These are phyloP conservation scores for Trichoderma sp. DNA, from an alignment of 2,329 filamentous ascomycete species.

Conservation along the genomic window DNA sequence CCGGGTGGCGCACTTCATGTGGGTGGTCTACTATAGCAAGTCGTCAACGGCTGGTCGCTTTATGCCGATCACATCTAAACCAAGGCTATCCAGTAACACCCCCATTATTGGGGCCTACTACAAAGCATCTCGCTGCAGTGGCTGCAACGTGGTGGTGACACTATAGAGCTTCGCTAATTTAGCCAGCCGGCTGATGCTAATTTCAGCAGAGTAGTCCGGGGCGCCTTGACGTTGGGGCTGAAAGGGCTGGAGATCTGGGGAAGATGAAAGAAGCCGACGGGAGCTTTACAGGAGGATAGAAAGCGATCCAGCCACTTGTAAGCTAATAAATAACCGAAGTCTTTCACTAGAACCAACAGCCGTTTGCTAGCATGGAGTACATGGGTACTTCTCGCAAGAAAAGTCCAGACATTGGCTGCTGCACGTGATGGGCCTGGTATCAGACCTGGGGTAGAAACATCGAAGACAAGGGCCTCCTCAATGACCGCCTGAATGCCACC, in stretches of 20 bases:
- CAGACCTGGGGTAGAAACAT: background rate
- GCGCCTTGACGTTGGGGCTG: conserved; percentile 13
- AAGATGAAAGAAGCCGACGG: conserved; percentile 6
- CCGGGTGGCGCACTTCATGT: too few relatives aligned
- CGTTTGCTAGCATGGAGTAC: background rate
- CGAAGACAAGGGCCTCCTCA: background rate
- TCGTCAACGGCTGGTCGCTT: too few relatives aligned
- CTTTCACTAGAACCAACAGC: background rate
- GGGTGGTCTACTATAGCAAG: too few relatives aligned
- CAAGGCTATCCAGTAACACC: too few relatives aligned
- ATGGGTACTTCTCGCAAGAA: background rate
- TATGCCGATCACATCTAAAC: too few relatives aligned
- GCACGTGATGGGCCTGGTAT: background rate
- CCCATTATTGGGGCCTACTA: too few relatives aligned
- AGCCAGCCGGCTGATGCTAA: conserved; percentile 1
- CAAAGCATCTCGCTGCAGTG: too few relatives aligned
- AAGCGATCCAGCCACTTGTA: background rate
- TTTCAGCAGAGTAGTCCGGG: background rate
- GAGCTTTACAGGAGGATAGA: background rate
- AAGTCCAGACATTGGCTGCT: background rate
- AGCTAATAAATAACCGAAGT: conserved; percentile 15
- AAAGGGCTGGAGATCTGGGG: conserved; percentile 15
- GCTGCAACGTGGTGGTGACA: background rate
- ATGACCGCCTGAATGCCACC: background rate
- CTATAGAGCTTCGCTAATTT: background rate